Base-by-base conservation (phyloP, 2,329 filamentous ascomycete species). In the Akanthomyces lecanii region DNA sequence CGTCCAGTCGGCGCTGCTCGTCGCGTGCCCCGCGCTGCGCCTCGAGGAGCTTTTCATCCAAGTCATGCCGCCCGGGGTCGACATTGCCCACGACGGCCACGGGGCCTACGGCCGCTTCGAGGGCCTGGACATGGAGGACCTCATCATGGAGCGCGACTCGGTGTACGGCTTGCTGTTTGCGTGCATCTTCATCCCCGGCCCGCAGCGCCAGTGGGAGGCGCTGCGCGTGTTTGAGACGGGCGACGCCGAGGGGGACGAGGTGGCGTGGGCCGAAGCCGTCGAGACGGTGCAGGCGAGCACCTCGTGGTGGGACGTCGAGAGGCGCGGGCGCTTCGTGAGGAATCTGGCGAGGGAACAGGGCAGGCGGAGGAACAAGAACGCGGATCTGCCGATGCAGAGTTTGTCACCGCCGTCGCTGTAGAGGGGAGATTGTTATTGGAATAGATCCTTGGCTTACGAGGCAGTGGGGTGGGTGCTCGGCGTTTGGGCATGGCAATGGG, bases 31-130 rank as follows among this genome's bases (percentile, higher is more conserved):
- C 28, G 25, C 30, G 25, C 52, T 7, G 45, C 60, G 42, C 14
- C 44, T 89, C 3, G 77, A 82, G 48, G 76, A 76, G 14, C 73
- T 89, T 1, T 86, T 79, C 62, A 73, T 88, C 14, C 85, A 86
- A 63, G 69, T 82, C 10, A 73, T 76, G 36, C 76, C 78, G 1
- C 73, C 69, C 21, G 73, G 74, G 63, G 69, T 76, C 16, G 67
- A 74, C 36, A 76, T 78, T 67, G 69, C 69, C 59, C 71, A 77
- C 30, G 70, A 78, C 33, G 3, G 6, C 23, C 4, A 6, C n/a
- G 12, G 23, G 44, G 12, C 1, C 14, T 12, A 18, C 40, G 12
- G 18, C 18, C 8, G 14, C 33, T 42, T 52, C 23, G 57, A 60
- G 8, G 73, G 78, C 40, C 71, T 81, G 53, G 75, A 79, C 21